Percentiles rank a stretch among this genome's conserved stretches.
Evolutionary conservation across 2,329 filamentous ascomycete species (phyloP).

Genomic region (Cladosporium colombiae): DNA sequence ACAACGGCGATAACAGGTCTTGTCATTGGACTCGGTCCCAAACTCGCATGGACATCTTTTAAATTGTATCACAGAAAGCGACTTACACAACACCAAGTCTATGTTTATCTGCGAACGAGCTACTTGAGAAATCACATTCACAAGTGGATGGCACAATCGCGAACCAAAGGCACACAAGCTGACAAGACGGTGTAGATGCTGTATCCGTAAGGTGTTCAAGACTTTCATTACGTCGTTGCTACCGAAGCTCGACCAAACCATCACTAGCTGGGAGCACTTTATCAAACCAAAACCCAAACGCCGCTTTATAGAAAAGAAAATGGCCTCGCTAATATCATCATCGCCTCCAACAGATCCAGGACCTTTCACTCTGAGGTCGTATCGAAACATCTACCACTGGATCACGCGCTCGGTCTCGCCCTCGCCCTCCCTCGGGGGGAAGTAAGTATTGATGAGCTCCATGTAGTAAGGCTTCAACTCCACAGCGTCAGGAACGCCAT

Average conservation of each 20-base stretch:
- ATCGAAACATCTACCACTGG: constrained; percentile 57
- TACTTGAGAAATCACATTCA: neutral
- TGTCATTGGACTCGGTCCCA: neutral
- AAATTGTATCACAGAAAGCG: neutral
- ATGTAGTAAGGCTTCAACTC: constrained; percentile 78
- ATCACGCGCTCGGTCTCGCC: constrained; percentile 55
- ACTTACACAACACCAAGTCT: neutral
- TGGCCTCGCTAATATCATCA: neutral
- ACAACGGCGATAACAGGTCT: neutral
- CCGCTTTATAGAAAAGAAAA: constrained; percentile 8
- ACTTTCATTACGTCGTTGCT: constrained; percentile 17
- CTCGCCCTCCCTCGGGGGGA: constrained; percentile 41
- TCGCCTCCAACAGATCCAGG: neutral
- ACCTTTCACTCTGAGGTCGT: neutral
- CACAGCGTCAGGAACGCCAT: constrained; percentile 73
- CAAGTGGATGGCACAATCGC: neutral
- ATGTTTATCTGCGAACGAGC: neutral
- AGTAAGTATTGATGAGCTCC: constrained; percentile 70
- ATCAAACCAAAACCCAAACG: constrained; percentile 3
- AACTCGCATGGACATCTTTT: neutral
- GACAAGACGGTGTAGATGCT: neutral
- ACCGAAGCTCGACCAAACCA: constrained; percentile 16
- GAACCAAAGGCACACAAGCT: neutral
- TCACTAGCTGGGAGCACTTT: constrained; percentile 13
- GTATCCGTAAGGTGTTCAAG: neutral